These are phyloP conservation scores for Candida frijolesensis DNA, from an alignment of 1,139 yeast genomes.

Conservation along the genomic window DNA sequence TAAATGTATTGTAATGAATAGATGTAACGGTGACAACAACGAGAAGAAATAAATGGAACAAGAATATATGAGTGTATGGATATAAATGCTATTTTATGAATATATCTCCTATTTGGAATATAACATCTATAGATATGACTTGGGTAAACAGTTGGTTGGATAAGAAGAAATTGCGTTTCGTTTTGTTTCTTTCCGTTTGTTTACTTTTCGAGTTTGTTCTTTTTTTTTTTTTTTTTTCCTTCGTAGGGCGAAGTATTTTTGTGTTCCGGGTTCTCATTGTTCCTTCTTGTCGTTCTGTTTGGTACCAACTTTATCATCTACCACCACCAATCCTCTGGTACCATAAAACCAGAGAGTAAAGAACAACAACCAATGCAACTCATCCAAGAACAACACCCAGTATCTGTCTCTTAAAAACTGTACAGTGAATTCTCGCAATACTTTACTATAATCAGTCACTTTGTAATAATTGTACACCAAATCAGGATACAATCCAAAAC, in stretches of 20 bases:
- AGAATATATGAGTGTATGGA: background rate
- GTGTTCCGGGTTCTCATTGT: background rate
- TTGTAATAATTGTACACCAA: constrained; percentile 5
- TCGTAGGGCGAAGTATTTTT: too few relatives aligned
- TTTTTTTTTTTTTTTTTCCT: too few relatives aligned
- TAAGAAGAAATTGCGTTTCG: too few relatives aligned
- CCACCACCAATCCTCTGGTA: constrained; percentile 6
- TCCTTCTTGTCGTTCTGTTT: background rate
- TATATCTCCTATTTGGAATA: background rate
- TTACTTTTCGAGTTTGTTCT: background rate
- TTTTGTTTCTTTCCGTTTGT: background rate
- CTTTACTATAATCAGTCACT: constrained; percentile 9
- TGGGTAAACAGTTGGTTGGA: background rate
- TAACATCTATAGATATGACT: background rate
- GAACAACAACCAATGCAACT: constrained; percentile 15
- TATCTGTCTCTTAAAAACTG: constrained; percentile 6
- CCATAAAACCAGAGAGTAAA: constrained; percentile 12
- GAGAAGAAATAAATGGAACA: background rate
- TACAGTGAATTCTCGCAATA: constrained; percentile 3
- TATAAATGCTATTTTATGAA: too few relatives aligned
- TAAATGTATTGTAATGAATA: background rate
- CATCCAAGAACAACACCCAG: constrained; percentile 10
- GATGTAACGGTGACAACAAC: too few relatives aligned
- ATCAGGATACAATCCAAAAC: constrained; percentile 12
- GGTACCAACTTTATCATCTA: background rate